A percentile compares a stretch with the other conserved stretches of the same genome.
phyloP scores from a whole-genome alignment of 257 asterid genomes.

The Salvia miltiorrhiza region DNA sequence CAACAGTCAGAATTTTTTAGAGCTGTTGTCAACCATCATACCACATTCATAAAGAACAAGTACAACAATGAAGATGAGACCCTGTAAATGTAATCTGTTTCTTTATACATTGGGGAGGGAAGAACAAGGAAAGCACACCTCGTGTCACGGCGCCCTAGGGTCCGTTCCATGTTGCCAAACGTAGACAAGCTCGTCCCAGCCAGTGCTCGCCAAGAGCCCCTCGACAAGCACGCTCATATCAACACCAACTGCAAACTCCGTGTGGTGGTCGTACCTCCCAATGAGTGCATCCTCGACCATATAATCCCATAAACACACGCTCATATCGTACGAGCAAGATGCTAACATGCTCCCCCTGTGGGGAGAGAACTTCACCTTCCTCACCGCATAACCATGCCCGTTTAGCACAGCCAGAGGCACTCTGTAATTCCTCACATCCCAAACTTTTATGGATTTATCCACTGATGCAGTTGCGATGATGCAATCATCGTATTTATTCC shows the following conservation, averaged over 20 bases:
- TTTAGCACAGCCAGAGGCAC: constrained; percentile 85
- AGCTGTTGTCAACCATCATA: constrained; percentile 19
- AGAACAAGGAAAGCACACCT: constrained; percentile 12
- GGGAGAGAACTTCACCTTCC: constrained; percentile 95
- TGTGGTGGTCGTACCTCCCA: constrained; percentile 89
- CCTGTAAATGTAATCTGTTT: constrained; percentile 3
- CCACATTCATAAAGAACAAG: background rate
- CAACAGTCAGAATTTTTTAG: constrained; percentile 15
- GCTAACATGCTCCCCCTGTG: constrained; percentile 71
- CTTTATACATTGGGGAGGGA: constrained; percentile 15
- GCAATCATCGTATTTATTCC: constrained; percentile 96
- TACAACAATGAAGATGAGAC: constrained; percentile 15
- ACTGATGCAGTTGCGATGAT: constrained; percentile 90
- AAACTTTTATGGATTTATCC: constrained; percentile 84
- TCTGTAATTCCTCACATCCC: constrained; percentile 92
- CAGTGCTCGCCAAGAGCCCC: constrained; percentile 94
- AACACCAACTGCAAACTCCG: constrained; percentile 91
- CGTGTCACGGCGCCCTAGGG: constrained; percentile 75
- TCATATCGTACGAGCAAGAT: constrained; percentile 93
- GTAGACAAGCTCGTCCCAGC: constrained; percentile 95
- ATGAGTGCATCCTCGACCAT: constrained; percentile 91
- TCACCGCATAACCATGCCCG: constrained; percentile 90
- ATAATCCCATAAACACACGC: constrained; percentile 94
- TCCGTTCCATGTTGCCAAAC: constrained; percentile 98
- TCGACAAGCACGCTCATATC: constrained; percentile 95